Base-by-base conservation (phyloP, 2,329 filamentous ascomycete genomes). In the Penicillium sp. region DNA sequence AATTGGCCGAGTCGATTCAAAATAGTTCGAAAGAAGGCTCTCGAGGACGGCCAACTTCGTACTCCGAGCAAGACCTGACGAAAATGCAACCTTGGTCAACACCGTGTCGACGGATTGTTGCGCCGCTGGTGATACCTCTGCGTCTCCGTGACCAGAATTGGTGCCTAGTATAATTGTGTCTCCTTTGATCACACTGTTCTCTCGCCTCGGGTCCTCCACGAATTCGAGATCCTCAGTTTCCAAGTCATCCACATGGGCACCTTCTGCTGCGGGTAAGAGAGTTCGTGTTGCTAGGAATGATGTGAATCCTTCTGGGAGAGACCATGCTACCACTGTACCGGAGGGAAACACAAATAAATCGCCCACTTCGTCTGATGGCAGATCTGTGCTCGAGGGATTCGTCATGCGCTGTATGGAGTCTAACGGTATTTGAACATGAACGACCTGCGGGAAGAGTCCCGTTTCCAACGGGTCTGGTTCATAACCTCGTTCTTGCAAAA, bases 261-360 rank as follows among this genome's bases (percentile, higher is more conserved):
- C 86, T 61, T 89, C 83, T 14, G 92, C 90, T 1, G 93, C 92
- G 0, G 86, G 83, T 20, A 90, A 81, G 13, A 97, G 80, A 32
- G 89, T 86, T 55, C 83, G 84, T 9, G 89, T 89, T 5, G 89
- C 87, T 24, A 92, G 77, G 47, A 82, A 82, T 20, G 81, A 82
- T 16, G 92, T 87, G 18, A 91, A 84, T 55, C 88, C 85, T 58
- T 91, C 84, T 1, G 90, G 87, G 1, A 97, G 81, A 5, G 90
- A 89, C 94, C 94, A 99, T 24, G 90, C 88, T 6, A 97, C 94
- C 8, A 97, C 83, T 13, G 92, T 96, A 11, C 94, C 94, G 0
- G 92, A 96, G 9, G 93, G 92, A 64, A 99, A 99, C 55, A 99
- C 87, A 70, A 97, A 97, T 49, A 97, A 85, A 75, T 99, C 94